Evolutionary conservation across 225 moss, liverwort and hornwort species (phyloP).

Genomic region (Marchantia polymorpha): DNA sequence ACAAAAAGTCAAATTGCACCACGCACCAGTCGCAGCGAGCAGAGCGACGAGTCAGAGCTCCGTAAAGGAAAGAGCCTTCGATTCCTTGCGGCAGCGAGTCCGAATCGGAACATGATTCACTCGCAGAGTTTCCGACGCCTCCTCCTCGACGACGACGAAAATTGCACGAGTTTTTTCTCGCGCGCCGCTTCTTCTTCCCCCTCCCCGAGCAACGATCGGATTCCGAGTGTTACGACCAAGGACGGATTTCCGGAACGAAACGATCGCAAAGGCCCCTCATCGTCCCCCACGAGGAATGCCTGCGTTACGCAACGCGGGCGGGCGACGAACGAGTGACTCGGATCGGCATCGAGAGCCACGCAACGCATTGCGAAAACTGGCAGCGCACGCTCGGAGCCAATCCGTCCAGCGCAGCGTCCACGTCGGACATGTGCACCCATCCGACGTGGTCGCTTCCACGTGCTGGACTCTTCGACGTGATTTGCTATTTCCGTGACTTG

Average conservation of each 20-base stretch:
- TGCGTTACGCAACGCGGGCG: too few species aligned
- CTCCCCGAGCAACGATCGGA: background rate
- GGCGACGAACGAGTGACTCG: too few species aligned
- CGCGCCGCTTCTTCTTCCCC: background rate
- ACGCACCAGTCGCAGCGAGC: conserved; percentile 3
- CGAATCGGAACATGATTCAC: conserved; percentile 11
- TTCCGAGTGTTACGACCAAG: background rate
- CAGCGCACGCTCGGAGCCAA: background rate
- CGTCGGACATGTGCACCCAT: background rate
- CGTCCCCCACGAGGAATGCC: too few species aligned
- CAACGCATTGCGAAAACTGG: background rate
- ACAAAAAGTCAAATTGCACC: background rate
- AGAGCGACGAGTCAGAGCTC: background rate
- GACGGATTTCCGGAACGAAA: too few species aligned
- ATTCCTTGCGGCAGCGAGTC: background rate
- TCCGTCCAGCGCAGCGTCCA: conserved; percentile 9
- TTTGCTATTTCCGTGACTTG: too few species aligned
- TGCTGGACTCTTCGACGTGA: too few species aligned
- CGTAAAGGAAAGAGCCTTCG: background rate
- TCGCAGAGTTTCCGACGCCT: too few species aligned
- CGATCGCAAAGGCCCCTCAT: too few species aligned
- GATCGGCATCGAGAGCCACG: too few species aligned
- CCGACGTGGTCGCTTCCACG: background rate
- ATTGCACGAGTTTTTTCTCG: background rate
- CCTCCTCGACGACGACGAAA: background rate